Conservation (phyloP, 257 asterid species). For the Solanum sejunctum region DNA sequence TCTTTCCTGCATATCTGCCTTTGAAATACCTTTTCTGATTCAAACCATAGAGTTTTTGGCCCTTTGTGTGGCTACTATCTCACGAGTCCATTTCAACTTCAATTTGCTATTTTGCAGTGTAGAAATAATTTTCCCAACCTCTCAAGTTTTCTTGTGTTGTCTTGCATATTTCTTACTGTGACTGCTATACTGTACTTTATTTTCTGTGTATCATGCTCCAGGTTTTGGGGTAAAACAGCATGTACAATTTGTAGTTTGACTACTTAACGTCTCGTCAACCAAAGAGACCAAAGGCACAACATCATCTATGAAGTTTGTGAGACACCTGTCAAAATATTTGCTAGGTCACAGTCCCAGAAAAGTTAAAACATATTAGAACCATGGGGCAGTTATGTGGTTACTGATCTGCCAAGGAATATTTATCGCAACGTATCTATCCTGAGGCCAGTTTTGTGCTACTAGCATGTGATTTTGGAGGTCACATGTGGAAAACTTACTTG, state of each 20-base stretch:
- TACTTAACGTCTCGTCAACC: background rate
- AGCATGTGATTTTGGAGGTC: background rate
- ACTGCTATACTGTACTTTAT: background rate
- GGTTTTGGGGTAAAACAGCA: background rate
- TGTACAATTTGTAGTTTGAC: background rate
- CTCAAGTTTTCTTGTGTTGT: background rate
- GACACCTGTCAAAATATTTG: background rate
- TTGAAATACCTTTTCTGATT: background rate
- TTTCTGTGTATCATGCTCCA: background rate
- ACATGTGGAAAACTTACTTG: background rate
- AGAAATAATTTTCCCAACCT: background rate
- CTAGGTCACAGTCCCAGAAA: background rate
- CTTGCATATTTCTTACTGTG: background rate
- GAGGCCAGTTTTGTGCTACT: background rate
- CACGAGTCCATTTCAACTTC: background rate
- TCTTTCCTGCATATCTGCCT: background rate
- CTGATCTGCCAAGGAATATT: background rate
- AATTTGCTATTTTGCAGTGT: background rate
- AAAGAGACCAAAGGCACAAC: background rate
- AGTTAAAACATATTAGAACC: background rate
- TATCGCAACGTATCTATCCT: background rate
- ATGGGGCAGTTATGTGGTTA: background rate
- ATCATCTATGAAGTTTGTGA: background rate
- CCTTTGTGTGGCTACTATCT: background rate
- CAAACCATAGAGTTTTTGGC: background rate